Evolutionary conservation across 805 yeast species (phyloP), one percentile per base, ranked within the genome.

Genomic region (Metschnikowia cerradonensis): DNA sequence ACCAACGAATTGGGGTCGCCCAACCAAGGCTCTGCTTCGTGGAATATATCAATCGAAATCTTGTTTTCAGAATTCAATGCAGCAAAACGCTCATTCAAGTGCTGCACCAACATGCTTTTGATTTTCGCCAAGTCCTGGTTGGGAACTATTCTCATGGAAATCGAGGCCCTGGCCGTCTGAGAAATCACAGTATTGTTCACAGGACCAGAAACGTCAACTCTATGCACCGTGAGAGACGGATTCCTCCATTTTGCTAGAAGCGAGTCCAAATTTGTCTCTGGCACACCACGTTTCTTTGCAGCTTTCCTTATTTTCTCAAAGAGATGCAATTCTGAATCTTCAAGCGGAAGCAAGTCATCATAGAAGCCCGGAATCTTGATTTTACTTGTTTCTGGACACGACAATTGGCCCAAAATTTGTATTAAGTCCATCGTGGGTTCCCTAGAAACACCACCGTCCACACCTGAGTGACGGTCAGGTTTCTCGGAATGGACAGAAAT

Each of bases 1-100:
- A 91, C 89, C 40, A 76, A 76, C 61, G 88, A 90, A 13, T 75
- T 68, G 13, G 91, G 86, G 59, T 94, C 90, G 4, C 97, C 98
- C 8, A 92, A 71, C 99, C 99, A 92, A 2, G 97, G 96, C 60
- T 91, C 97, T 0, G 96, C 96, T 62, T 87, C 92, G 61, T 90
- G 90, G 52, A 84, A 77, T 39, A 91, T 77, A 22, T 77, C 73
- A 19, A 91, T 70, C 11, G 68, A 65, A 35, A 92, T 60, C 30
- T 78, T 76, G 65, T 94, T 94, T 5, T 78, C 79, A 0, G 94
- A 78, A 2, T 73, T 60, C 32, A 89, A 65, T 13, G 62, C 60
- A 0, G 63, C 59, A 57, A 90, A 92, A 0, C 68, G 57, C 0
- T 67, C 58, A 3, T 60, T 42, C 41, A 94, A 57, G 59, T 75